Percentiles rank a stretch among this genome's conserved stretches.
Evolutionary conservation across 768 basidiomycete genomes (phyloP).

Genomic region (Lactarius tabidus): DNA sequence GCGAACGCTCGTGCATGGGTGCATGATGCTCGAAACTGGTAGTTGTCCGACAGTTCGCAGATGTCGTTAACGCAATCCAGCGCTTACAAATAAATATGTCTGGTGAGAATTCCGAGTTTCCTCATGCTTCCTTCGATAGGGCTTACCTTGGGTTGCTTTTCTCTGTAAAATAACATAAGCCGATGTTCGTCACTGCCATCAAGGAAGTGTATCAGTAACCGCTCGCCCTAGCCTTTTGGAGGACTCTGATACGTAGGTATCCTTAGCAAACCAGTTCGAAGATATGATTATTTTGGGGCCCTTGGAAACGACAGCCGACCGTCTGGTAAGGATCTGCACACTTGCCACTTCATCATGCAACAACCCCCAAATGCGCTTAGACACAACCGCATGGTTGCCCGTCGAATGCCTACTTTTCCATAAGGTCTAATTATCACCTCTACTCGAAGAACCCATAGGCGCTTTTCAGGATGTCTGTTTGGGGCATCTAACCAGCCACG

Average conservation of each 20-base stretch:
- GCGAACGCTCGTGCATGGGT: background rate
- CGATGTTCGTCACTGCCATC: background rate
- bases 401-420: slow-evolving; percentile 1
- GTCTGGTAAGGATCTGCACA: background rate
- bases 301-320: background rate
- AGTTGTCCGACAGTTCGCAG: slow-evolving; percentile 13
- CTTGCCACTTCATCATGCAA: background rate
- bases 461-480: slow-evolving; percentile 2
- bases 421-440: background rate
- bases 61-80: slow-evolving; percentile 10
- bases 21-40: background rate
- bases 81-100: slow-evolving; percentile 4
- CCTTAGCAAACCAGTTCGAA: background rate
- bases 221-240: slow-evolving; percentile 9
- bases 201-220: background rate
- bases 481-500: background rate
- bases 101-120: slow-evolving; percentile 10
- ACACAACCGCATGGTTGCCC: background rate
- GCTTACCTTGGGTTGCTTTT: slow-evolving; percentile 1
- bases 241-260: background rate
- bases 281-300: background rate
- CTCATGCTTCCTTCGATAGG: background rate
- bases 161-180: background rate
- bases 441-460: background rate
- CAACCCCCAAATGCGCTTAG: background rate